Percentiles rank a stretch among this genome's conserved stretches.
Evolutionary conservation across 306 rosid species (phyloP).

Genomic region (Urtica urens): DNA sequence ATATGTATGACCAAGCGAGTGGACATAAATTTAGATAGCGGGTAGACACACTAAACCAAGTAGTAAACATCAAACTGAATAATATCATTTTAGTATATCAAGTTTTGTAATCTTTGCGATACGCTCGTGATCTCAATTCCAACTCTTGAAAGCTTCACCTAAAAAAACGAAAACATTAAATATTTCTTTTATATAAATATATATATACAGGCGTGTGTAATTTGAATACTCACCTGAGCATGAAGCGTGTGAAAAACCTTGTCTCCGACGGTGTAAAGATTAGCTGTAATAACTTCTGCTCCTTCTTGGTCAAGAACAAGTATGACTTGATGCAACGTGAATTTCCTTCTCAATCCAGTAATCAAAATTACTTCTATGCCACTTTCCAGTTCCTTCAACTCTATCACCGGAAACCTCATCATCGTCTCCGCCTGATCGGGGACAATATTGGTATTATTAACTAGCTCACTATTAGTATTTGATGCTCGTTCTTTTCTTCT

Average conservation of each 20-base stretch:
- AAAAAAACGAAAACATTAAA: not conserved
- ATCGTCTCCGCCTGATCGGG: not conserved
- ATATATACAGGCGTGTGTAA: not conserved
- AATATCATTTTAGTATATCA: slow-evolving; percentile 13
- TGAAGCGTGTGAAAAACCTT: slow-evolving; percentile 43
- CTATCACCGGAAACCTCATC: slow-evolving; percentile 29
- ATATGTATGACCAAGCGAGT: too few species aligned
- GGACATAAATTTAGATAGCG: too few species aligned
- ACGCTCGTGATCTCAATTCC: slow-evolving; percentile 56
- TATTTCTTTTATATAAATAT: too few species aligned
- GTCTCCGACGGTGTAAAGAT: slow-evolving; percentile 26
- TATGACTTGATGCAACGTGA: slow-evolving; percentile 45
- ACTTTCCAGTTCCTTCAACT: slow-evolving; percentile 39
- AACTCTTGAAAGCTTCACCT: slow-evolving; percentile 57
- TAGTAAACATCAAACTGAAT: too few species aligned
- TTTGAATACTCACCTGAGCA: slow-evolving; percentile 36
- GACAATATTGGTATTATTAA: not conserved
- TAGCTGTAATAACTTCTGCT: slow-evolving; percentile 50
- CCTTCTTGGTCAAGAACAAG: slow-evolving; percentile 58
- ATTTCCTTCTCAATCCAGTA: slow-evolving; percentile 33
- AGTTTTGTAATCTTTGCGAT: slow-evolving; percentile 34
- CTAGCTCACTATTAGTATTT: not conserved
- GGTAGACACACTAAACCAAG: too few species aligned
- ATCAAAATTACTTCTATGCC: slow-evolving; percentile 43
- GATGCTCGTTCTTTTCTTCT: slow-evolving; percentile 30